Conservation (phyloP, 129 eudicot species). For the Centella asiatica region DNA sequence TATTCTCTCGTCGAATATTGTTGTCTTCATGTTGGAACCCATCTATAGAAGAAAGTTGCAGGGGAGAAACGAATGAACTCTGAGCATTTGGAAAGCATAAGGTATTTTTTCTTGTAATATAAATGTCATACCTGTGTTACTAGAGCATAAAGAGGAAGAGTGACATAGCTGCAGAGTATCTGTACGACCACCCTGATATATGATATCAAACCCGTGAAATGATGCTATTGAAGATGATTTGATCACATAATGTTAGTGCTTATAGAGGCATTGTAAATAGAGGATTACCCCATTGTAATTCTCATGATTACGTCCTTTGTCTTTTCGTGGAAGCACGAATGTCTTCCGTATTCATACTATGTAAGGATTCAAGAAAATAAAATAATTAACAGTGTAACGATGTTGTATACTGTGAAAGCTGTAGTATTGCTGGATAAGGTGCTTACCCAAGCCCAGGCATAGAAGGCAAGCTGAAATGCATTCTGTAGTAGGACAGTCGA, state of each 20-base stretch:
- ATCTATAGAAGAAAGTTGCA: slow-evolving; percentile 19
- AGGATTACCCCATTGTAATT: slow-evolving; percentile 33
- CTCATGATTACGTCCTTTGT: slow-evolving; percentile 35
- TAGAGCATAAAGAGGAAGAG: slow-evolving; percentile 66
- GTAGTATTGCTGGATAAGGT: not conserved
- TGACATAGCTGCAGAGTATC: slow-evolving; percentile 52
- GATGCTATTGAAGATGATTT: not conserved
- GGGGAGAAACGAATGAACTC: not conserved
- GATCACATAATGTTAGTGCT: not conserved
- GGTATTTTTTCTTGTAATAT: not conserved
- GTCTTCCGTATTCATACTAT: slow-evolving; percentile 38
- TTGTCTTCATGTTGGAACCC: slow-evolving; percentile 53
- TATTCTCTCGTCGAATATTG: slow-evolving; percentile 39
- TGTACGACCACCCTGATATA: slow-evolving; percentile 37
- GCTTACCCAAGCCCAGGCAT: slow-evolving; percentile 57
- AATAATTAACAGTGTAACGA: no score
- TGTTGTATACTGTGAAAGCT: not conserved
- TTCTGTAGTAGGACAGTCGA: slow-evolving; percentile 30
- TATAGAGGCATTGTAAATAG: not conserved
- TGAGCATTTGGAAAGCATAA: not conserved
- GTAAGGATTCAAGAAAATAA: not conserved
- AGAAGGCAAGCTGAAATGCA: slow-evolving; percentile 71
- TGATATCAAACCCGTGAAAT: not conserved
- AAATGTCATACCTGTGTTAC: slow-evolving; percentile 37
- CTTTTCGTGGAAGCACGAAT: slow-evolving; percentile 50